These are phyloP conservation scores for Blastocystis sp. DNA, from an alignment of 352 stramenopile genomes.

Conservation along the genomic window DNA sequence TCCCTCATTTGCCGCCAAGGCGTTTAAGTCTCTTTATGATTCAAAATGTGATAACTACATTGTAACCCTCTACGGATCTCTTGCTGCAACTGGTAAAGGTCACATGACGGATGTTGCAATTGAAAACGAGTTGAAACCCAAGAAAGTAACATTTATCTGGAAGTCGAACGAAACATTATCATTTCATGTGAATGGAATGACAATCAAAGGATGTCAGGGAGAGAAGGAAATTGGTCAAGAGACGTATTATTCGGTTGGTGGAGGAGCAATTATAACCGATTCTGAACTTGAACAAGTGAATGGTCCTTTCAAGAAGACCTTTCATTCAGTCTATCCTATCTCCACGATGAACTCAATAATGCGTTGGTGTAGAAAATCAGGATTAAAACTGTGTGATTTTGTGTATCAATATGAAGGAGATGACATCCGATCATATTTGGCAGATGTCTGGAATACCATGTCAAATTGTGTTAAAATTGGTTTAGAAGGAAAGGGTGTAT, in stretches of 20 bases:
- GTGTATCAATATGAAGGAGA: conserved; percentile 61
- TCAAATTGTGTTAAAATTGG: conserved; percentile 62
- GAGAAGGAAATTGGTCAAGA: conserved; percentile 28
- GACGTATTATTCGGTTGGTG: conserved; percentile 65
- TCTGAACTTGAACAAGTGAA: conserved; percentile 59
- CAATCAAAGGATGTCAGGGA: conserved; percentile 51
- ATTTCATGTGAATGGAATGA: conserved; percentile 65
- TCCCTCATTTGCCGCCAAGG: conserved; percentile 63
- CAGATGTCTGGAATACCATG: conserved; percentile 65
- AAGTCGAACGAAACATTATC: conserved; percentile 61
- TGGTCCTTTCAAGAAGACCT: conserved; percentile 54
- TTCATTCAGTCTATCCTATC: conserved; percentile 43
- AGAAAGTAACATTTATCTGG: conserved; percentile 62
- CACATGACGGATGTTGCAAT: conserved; percentile 64
- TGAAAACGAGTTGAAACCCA: conserved; percentile 62
- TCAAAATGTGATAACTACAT: conserved; percentile 10
- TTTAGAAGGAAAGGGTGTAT: conserved; percentile 54
- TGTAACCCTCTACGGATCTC: conserved; percentile 63
- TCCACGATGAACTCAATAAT: conserved; percentile 60
- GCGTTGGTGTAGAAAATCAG: conserved; percentile 31
- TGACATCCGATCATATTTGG: conserved; percentile 55
- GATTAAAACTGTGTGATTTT: conserved; percentile 53
- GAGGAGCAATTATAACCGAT: conserved; percentile 64
- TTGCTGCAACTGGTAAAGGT: conserved; percentile 64
- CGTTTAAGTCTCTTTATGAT: conserved; percentile 46